A percentile compares a stretch with the other conserved stretches of the same genome.
These are phyloP conservation scores for Penicillium sp. DNA, from an alignment of 2,329 filamentous ascomycete genomes.

Conservation along the genomic window DNA sequence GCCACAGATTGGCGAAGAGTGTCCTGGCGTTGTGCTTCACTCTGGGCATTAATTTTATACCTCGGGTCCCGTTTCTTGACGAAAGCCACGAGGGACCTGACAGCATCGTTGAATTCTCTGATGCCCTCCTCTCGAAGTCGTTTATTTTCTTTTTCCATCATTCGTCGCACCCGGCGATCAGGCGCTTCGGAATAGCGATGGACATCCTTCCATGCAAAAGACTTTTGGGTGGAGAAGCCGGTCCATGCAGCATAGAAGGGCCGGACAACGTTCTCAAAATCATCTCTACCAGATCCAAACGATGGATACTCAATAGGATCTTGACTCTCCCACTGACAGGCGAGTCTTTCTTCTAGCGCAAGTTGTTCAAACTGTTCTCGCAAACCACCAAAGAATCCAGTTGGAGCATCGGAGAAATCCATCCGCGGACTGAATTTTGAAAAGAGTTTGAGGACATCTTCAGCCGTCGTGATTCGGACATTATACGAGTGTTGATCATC, in stretches of 20 bases:
- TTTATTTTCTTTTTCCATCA: slow-evolving; percentile 96
- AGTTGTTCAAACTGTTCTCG: slow-evolving; percentile 76
- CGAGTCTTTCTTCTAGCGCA: slow-evolving; percentile 74
- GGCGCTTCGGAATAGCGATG: slow-evolving; percentile 83
- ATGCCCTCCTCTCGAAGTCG: slow-evolving; percentile 77
- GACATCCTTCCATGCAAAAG: slow-evolving; percentile 84
- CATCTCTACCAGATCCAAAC: slow-evolving; percentile 75
- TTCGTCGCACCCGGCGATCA: slow-evolving; percentile 74
- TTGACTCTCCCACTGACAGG: slow-evolving; percentile 66
- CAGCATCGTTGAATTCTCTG: slow-evolving; percentile 88
- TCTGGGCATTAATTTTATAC: slow-evolving; percentile 73
- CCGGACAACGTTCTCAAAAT: slow-evolving; percentile 73
- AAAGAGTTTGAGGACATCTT: slow-evolving; percentile 76
- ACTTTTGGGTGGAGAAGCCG: slow-evolving; percentile 78
- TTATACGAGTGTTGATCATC: slow-evolving; percentile 62
- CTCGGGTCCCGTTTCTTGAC: slow-evolving; percentile 88
- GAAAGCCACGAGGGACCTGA: slow-evolving; percentile 81
- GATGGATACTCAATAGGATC: slow-evolving; percentile 69
- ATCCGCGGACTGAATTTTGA: slow-evolving; percentile 75
- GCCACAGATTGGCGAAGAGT: slow-evolving; percentile 73
- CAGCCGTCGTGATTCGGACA: slow-evolving; percentile 72
- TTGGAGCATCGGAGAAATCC: slow-evolving; percentile 74
- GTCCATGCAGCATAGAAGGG: slow-evolving; percentile 80
- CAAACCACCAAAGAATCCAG: slow-evolving; percentile 81
- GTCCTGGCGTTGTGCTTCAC: slow-evolving; percentile 77